These are phyloP conservation scores for Pseudogymnoascus sp. DNA, from an alignment of 2,329 filamentous ascomycete species.

Conservation along the genomic window DNA sequence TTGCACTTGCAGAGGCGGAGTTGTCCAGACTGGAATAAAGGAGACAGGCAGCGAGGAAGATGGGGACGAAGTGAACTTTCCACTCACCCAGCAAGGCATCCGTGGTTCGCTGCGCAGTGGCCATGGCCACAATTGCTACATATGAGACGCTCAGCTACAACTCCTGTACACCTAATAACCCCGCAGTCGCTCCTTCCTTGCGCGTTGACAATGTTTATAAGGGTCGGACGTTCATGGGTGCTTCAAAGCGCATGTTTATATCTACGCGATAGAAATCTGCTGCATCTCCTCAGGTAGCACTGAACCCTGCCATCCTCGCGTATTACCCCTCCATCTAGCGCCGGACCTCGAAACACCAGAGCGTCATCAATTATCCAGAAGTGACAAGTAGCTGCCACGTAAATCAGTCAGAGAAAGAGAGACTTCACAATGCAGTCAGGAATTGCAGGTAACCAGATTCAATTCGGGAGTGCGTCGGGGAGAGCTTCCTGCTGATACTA, in stretches of 20 bases:
- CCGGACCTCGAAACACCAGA: not conserved
- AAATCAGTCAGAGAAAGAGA: slow-evolving; percentile 4
- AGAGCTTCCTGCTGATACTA: slow-evolving; percentile 7
- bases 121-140: slow-evolving; percentile 3
- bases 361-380: not conserved
- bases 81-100: slow-evolving; percentile 5
- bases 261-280: slow-evolving; percentile 7
- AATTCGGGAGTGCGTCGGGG: not conserved
- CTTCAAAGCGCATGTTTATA: not conserved
- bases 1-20: not conserved
- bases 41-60: not conserved
- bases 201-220: not conserved
- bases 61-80: not conserved
- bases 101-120: not conserved
- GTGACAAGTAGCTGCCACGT: not conserved
- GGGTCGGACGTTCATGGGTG: not conserved
- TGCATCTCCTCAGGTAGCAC: slow-evolving; percentile 5
- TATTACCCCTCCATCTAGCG: slow-evolving; percentile 7
- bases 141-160: not conserved
- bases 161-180: not conserved
- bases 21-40: not conserved
- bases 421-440: slow-evolving; percentile 62
- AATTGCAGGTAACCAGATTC: slow-evolving; percentile 52
- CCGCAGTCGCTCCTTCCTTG: not conserved
- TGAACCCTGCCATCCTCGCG: slow-evolving; percentile 5